A percentile compares a stretch with the other conserved stretches of the same genome.
Conservation (phyloP, 768 basidiomycete genomes). For the Trametes maxima region DNA sequence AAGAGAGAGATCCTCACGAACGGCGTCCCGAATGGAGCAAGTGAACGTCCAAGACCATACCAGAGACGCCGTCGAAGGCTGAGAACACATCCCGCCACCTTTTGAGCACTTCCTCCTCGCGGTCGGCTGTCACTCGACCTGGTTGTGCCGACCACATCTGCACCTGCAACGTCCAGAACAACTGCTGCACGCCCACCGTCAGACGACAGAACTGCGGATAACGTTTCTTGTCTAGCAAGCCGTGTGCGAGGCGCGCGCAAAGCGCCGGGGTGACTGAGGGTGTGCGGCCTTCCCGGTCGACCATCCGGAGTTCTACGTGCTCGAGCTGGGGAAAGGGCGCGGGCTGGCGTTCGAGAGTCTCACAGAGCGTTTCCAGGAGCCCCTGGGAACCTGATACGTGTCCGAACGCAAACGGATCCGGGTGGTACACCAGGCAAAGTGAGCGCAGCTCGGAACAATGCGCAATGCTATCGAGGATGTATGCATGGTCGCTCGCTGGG, state of each 20-base stretch:
- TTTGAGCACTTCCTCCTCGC: too few species aligned
- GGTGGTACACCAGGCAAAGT: background rate
- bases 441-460: background rate
- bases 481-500: background rate
- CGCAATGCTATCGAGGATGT: background rate
- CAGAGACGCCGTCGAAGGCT: too few species aligned
- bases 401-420: background rate
- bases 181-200: background rate
- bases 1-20: too few species aligned
- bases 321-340: background rate
- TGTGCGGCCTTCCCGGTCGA: background rate
- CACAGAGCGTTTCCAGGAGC: conserved; percentile 7
- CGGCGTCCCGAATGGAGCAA: too few species aligned
- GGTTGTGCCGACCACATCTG: background rate
- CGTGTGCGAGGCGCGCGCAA: background rate
- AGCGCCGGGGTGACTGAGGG: background rate
- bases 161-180: background rate
- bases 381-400: background rate
- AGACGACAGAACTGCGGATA: background rate
- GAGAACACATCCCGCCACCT: too few species aligned
- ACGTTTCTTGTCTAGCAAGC: background rate
- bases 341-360: background rate
- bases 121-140: too few species aligned
- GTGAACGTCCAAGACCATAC: too few species aligned
- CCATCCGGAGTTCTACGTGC: background rate